Evolutionary conservation across 768 basidiomycete genomes (phyloP).

Genomic region (Russula abietina): DNA sequence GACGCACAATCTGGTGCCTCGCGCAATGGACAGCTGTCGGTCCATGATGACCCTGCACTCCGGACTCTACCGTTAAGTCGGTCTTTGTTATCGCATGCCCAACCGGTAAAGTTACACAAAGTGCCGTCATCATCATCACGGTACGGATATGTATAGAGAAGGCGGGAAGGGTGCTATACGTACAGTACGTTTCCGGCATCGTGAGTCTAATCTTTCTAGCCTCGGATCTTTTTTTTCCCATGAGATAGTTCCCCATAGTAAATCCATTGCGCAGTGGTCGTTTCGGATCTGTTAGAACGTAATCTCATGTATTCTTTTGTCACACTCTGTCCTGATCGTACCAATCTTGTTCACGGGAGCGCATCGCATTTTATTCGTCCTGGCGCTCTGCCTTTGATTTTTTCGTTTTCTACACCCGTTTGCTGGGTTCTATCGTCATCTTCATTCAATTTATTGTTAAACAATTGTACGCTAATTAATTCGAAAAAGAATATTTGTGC

Average conservation of each 20-base stretch:
- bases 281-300: background rate
- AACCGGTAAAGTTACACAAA: background rate
- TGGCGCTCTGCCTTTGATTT: background rate
- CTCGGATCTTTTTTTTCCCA: background rate
- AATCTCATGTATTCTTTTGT: background rate
- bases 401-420: background rate
- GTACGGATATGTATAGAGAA: conserved; percentile 1
- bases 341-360: background rate
- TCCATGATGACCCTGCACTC: background rate
- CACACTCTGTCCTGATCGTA: background rate
- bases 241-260: background rate
- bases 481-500: no score
- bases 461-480: background rate
- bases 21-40: background rate
- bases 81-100: background rate
- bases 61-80: background rate
- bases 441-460: background rate
- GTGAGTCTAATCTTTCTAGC: background rate
- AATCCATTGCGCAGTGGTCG: background rate
- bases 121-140: background rate
- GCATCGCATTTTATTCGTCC: background rate
- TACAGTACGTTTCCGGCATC: background rate
- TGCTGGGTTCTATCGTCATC: background rate
- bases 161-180: background rate
- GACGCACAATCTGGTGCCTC: background rate